A percentile compares a stretch with the other conserved stretches of the same genome.
Evolutionary conservation across 2,329 filamentous ascomycete species (phyloP).

Genomic region (Elsinoe necatrix): DNA sequence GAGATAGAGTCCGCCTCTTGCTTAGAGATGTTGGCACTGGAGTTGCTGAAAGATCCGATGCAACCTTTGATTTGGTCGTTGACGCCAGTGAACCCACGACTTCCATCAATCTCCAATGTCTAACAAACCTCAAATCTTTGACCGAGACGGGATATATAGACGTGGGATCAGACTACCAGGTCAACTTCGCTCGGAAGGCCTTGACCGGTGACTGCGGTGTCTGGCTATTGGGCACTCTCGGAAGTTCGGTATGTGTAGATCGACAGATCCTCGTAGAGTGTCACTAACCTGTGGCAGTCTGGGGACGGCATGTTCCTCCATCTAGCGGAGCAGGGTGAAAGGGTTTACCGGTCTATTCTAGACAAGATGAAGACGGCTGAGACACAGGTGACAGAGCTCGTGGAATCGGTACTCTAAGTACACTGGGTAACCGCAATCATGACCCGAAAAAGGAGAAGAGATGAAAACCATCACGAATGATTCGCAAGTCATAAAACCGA

Average conservation of each 20-base stretch:
- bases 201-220: slow-evolving; percentile 20
- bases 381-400: no score
- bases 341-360: background rate
- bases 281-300: background rate
- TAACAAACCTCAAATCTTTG: slow-evolving; percentile 10
- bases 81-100: slow-evolving; percentile 20
- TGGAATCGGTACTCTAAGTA: no score
- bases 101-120: background rate
- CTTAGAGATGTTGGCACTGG: no score
- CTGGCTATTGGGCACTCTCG: slow-evolving; percentile 17
- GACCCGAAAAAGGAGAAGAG: no score
- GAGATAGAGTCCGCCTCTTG: no score
- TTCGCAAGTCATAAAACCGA: no score
- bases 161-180: slow-evolving; percentile 21
- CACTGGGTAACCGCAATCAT: no score
- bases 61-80: slow-evolving; percentile 21
- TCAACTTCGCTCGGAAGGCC: slow-evolving; percentile 22
- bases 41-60: no score
- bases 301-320: background rate
- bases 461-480: no score
- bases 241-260: background rate
- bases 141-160: slow-evolving; percentile 18
- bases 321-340: background rate
- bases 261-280: no score
- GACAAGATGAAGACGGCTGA: background rate